A percentile compares a stretch with the other conserved stretches of the same genome.
Conservation (phyloP, 2,329 filamentous ascomycete species). For the Fusarium nematophilum region DNA sequence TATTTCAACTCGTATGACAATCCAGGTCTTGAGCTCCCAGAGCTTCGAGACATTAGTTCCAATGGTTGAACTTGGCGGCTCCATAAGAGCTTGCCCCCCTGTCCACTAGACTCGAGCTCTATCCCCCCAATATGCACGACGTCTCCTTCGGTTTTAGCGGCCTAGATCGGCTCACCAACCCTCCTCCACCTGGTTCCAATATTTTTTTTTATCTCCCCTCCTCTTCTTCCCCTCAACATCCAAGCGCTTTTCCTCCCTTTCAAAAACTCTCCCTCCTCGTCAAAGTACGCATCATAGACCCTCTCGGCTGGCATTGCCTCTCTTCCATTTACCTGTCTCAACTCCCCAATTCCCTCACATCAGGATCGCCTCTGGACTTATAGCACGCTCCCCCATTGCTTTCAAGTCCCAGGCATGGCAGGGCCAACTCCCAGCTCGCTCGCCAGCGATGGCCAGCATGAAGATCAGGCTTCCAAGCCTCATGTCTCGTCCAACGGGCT, state of each 20-base stretch:
- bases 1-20: too few relatives aligned
- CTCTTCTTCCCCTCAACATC: slow-evolving; percentile 24
- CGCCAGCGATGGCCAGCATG: slow-evolving; percentile 48
- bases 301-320: slow-evolving; percentile 38
- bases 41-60: background rate
- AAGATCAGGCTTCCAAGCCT: slow-evolving; percentile 34
- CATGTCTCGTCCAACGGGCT: slow-evolving; percentile 35
- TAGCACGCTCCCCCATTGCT: slow-evolving; percentile 66
- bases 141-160: slow-evolving; percentile 37
- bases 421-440: slow-evolving; percentile 46
- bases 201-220: slow-evolving; percentile 25
- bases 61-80: slow-evolving; percentile 21
- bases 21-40: background rate
- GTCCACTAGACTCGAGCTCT: slow-evolving; percentile 7
- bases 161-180: slow-evolving; percentile 37
- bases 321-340: slow-evolving; percentile 21
- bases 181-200: slow-evolving; percentile 11
- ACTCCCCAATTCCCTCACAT: slow-evolving; percentile 7
- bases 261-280: background rate
- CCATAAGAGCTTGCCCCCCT: slow-evolving; percentile 23
- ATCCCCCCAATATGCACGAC: slow-evolving; percentile 4
- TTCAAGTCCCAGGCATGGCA: slow-evolving; percentile 61
- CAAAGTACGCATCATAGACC: slow-evolving; percentile 8
- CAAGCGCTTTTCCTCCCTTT: background rate
- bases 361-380: slow-evolving; percentile 47